Conservation (phyloP, 2,329 filamentous ascomycete genomes). For the Scleromitrula shiraiana region DNA sequence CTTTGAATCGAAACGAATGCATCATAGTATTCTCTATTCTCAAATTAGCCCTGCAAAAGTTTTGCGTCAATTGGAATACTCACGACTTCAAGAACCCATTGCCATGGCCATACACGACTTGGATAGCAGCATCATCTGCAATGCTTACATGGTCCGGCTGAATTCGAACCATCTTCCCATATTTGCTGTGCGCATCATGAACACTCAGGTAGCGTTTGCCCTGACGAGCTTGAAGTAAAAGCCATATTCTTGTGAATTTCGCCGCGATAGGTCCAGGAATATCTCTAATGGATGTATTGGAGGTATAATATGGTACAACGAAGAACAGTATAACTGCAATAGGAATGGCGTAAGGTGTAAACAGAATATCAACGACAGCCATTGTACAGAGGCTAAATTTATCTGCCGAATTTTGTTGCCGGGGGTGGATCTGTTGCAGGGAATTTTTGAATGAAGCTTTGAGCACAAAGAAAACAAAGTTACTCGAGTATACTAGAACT, state of each 20-base stretch:
- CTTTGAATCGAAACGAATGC: conserved; percentile 81
- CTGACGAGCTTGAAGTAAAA: conserved; percentile 56
- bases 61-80: conserved; percentile 5
- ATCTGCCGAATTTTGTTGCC: background rate
- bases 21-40: conserved; percentile 72
- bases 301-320: conserved; percentile 28
- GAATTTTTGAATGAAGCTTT: background rate
- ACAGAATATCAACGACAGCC: conserved; percentile 31
- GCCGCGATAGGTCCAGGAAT: conserved; percentile 47
- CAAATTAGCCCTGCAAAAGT: background rate
- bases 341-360: conserved; percentile 41
- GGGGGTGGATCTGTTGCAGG: background rate
- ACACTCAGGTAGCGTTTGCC: conserved; percentile 59
- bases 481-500: too few relatives aligned
- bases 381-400: conserved; percentile 13
- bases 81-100: conserved; percentile 68
- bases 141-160: conserved; percentile 79
- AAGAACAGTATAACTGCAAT: conserved; percentile 37
- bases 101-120: conserved; percentile 68
- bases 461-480: background rate
- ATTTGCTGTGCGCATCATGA: conserved; percentile 64
- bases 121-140: conserved; percentile 71
- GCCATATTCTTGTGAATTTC: conserved; percentile 72
- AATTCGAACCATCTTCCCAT: conserved; percentile 71
- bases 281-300: conserved; percentile 26